Evolutionary conservation across 345 rosid genomes (phyloP), one percentile per base, ranked within the genome.

Genomic region (Hibiscus tridactylites): DNA sequence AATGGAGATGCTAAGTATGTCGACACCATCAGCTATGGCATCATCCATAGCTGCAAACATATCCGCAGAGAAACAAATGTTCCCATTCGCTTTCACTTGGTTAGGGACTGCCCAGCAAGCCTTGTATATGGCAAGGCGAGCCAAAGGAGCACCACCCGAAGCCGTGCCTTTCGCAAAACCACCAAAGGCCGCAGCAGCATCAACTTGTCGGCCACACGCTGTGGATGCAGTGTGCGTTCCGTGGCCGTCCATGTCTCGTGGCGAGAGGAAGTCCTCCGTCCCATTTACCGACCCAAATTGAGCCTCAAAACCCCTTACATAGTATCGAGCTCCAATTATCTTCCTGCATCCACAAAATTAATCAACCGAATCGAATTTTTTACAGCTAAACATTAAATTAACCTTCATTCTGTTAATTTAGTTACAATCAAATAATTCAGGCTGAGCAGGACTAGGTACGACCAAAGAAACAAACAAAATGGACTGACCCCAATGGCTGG

Each of bases 141-240:
- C 92, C 4, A 81, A 70, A 0, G 96, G 96, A 1, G 97, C 96
- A 1, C 98, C 98, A 0, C 96, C 98, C 0, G 87, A 78, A 26
- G 93, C 91, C 0, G 90, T 79, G 56, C 98, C 98, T 39, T 44
- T 17, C 6, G 89, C 98, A 0, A 85, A 85, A 24, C 96, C 91
- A 0, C 98, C 97, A 0, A 84, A 77, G 65, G 90, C 86, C 0
- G 88, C 77, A 0, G 82, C 84, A 3, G 79, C 68, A 0, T 17
- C 64, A 6, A 93, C 96, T 17, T 69, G 73, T 1, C 82, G 77
- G 2, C 97, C 96, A 3, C 81, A 88, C 0, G 80, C 94, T 0
- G 83, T 93, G 72, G 97, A 94, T 5, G 97, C 90, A 0, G 91
- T 87, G 78, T 94, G 98, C 31, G 93, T 85, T 3, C 97, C 97